Evolutionary conservation across 2,329 filamentous ascomycete genomes (phyloP), one percentile per base, ranked within the genome.

Genomic region (Aspergillus sclerotialis): DNA sequence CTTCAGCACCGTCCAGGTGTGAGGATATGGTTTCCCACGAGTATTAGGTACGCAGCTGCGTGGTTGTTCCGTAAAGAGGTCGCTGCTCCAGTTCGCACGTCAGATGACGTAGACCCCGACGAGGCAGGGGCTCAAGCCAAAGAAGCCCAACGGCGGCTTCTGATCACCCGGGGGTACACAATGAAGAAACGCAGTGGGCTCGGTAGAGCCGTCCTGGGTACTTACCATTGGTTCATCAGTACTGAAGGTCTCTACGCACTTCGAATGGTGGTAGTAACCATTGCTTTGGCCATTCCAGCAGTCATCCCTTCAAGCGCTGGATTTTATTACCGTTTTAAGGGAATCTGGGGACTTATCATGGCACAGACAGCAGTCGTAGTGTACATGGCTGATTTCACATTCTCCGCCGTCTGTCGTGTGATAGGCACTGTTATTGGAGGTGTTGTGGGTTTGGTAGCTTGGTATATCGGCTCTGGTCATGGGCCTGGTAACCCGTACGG

Each of bases 341-440:
- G 71, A 0, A 53, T 75, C 0, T 75, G 71, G 71, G 68, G 57
- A 0, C 48, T 73, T 7, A 72, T 75, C 27, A 74, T 69, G 50
- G 70, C 61, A 0, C 71, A 74, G 42, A 69, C 67, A 0, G 61
- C 58, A 1, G 41, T 74, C 2, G 54, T 73, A 1, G 54, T 68
- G 7, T 74, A 73, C 43, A 64, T 72, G 56, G 63, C 68, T 0
- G 71, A 75, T 33, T 73, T 74, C 26, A 64, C 61, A 0, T 67
- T 68, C 31, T 68, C 67, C 0, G 41, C 73, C 5, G 28, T 70
- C 1, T 51, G 59, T 1, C 58, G 71, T 14, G 45, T 50, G 0
- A 33, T 62, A 1, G 71, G 66, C 5, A 72, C 70, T 0, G 39
- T 74, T 1, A 38, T 69, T 7, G 71, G 71, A 0, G 71, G 71